Conservation (phyloP, 257 asterid genomes). For the Plantago elongata region DNA sequence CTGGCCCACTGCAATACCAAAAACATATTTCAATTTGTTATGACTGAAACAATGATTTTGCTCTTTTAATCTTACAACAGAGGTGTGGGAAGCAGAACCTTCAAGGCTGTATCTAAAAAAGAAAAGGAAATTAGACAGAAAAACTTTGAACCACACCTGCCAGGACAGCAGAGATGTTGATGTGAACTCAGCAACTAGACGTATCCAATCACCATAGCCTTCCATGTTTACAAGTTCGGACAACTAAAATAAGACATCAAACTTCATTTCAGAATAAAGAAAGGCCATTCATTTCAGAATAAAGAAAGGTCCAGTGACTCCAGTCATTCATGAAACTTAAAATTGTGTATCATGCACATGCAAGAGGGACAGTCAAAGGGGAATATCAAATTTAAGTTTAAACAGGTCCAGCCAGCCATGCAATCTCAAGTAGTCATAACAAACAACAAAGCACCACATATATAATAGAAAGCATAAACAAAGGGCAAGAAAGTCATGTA, state of each 20-base stretch:
- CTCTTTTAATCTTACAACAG: slow-evolving; percentile 17
- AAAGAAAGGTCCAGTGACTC: neutral
- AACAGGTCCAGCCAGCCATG: neutral
- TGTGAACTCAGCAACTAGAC: slow-evolving; percentile 93
- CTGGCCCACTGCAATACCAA: slow-evolving; percentile 88
- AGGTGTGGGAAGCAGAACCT: slow-evolving; percentile 17
- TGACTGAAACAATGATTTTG: slow-evolving; percentile 13
- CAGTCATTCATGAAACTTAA: neutral
- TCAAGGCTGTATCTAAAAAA: slow-evolving; percentile 10
- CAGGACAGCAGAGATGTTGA: slow-evolving; percentile 87
- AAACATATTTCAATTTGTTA: slow-evolving; percentile 1
- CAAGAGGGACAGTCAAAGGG: too few relatives aligned
- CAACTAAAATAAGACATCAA: slow-evolving; percentile 50
- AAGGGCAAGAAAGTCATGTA: slow-evolving; percentile 23
- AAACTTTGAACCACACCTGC: slow-evolving; percentile 52
- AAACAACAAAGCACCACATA: neutral
- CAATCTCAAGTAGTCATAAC: slow-evolving; percentile 1
- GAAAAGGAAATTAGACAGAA: neutral
- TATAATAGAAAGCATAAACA: neutral
- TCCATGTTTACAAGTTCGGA: slow-evolving; percentile 94
- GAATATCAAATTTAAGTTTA: too few relatives aligned
- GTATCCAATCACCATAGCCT: slow-evolving; percentile 97
- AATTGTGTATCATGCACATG: too few relatives aligned
- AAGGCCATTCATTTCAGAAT: slow-evolving; percentile 1
- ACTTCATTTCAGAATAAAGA: slow-evolving; percentile 4